Base-by-base conservation (phyloP, 306 rosid species). In the Myrica gale region DNA sequence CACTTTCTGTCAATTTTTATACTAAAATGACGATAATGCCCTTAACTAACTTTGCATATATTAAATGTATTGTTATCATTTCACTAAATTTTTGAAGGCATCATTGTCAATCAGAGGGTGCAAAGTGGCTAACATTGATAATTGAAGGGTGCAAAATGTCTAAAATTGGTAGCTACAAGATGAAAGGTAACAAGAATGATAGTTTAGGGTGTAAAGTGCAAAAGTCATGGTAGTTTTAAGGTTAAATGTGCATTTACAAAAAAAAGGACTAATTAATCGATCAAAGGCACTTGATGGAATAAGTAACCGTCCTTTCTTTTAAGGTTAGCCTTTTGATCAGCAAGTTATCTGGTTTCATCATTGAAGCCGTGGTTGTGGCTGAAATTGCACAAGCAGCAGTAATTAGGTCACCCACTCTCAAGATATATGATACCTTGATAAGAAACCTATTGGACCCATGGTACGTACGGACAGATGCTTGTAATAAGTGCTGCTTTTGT, bases 401-500 rank as follows among this genome's bases (percentile, higher is more conserved):
- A 68, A 76, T 74, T 78, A 73, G 86, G 78, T 81, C 54, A 76
- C 76, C 76, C 60, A 43, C 72, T 42, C 50, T 48, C 16, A 48
- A 11, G 53, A 11, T 32, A 11, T 32, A 32, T 32, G 37, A 32
- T 32, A 32, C 37, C 37, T 32, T 32, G 37, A 32, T 32, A 32
- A 32, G 57, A 65, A 65, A 44, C 56, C n/a, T 51, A 56, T 3
- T 81, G 78, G 84, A 81, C 83, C 87, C 84, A 54, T 19, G 13
- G 74, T 78, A 70, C 69, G 68, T 67, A 32, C 77, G 76, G 71
- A 68, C 78, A 45, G 79, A 70, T 71, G 80, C 76, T 32, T 51
- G 70, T 54, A 67, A 76, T 39, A 48, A 80, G 73, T 70, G 75
- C 44, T 74, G 48, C 37, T 19, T 44, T 72, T 79, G 44, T 43